Percentiles rank a stretch among this genome's conserved stretches.
These are phyloP conservation scores for Ascochyta pisi DNA, from an alignment of 2,329 filamentous ascomycete genomes.

Conservation along the genomic window DNA sequence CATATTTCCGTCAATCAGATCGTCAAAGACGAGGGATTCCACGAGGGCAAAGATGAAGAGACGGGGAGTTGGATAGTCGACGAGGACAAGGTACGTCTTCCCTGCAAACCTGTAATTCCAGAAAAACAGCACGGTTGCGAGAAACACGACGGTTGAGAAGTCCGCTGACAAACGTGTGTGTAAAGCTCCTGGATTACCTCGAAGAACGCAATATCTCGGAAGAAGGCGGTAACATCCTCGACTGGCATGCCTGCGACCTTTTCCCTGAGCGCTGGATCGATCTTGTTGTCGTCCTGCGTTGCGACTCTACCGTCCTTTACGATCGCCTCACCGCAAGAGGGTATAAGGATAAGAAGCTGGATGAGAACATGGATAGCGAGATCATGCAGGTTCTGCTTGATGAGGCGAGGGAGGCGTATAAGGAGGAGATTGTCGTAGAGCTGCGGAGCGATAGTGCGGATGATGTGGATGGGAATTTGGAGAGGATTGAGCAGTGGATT, in stretches of 20 bases:
- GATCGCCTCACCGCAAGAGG: constrained; percentile 81
- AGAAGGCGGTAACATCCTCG: constrained; percentile 84
- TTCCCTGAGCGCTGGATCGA: constrained; percentile 96
- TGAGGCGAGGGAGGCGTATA: constrained; percentile 87
- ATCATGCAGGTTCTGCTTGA: constrained; percentile 95
- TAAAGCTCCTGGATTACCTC: constrained; percentile 82
- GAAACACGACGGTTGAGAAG: neutral
- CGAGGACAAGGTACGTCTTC: constrained; percentile 78
- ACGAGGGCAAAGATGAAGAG: constrained; percentile 87
- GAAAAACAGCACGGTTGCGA: no score
- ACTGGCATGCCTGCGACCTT: constrained; percentile 97
- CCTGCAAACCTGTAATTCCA: neutral
- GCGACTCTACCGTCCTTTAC: constrained; percentile 80
- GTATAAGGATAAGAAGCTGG: constrained; percentile 84
- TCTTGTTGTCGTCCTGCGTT: constrained; percentile 87
- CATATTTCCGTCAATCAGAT: constrained; percentile 90
- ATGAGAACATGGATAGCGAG: constrained; percentile 96
- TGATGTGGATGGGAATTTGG: constrained; percentile 88
- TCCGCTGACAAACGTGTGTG: neutral
- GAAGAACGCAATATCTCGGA: constrained; percentile 73
- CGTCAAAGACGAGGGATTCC: constrained; percentile 85
- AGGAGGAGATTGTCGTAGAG: constrained; percentile 87
- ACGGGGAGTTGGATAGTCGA: constrained; percentile 91
- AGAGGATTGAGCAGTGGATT: constrained; percentile 82
- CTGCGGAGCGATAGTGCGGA: constrained; percentile 83